These are phyloP conservation scores for Saccharum hybrid DNA, from an alignment of 202 grass and related monocot species.

Conservation along the genomic window DNA sequence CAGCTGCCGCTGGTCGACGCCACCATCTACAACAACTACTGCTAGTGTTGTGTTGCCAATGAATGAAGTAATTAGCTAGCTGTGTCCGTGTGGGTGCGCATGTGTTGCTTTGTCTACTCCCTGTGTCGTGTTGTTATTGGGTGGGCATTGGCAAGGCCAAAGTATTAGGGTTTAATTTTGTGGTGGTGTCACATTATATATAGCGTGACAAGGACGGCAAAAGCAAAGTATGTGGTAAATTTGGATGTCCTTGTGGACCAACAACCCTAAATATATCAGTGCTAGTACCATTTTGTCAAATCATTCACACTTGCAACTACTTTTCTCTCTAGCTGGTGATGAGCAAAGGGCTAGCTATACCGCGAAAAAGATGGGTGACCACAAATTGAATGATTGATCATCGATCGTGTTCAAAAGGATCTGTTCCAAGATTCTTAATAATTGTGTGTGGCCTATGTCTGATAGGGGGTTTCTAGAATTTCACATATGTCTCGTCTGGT, in stretches of 20 bases:
- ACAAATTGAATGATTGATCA: constrained; percentile 27
- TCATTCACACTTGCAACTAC: neutral
- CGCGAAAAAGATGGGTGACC: constrained; percentile 4
- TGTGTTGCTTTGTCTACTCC: neutral
- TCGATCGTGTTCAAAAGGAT: neutral
- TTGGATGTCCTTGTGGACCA: constrained; percentile 39
- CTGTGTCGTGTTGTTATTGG: constrained; percentile 31
- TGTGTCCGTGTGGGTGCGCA: neutral
- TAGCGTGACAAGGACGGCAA: constrained; percentile 40
- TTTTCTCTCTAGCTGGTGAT: constrained; percentile 1
- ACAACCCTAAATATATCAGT: neutral
- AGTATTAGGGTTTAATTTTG: neutral
- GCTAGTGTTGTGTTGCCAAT: neutral
- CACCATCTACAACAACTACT: constrained; percentile 45
- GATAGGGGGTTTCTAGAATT: constrained; percentile 31
- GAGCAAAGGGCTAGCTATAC: constrained; percentile 32
- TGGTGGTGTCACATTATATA: constrained; percentile 18
- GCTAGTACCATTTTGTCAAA: constrained; percentile 6
- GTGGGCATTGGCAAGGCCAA: constrained; percentile 28
- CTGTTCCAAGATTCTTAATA: neutral
- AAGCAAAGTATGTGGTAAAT: constrained; percentile 34
- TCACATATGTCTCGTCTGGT: neutral
- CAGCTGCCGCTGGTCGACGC: constrained; percentile 40
- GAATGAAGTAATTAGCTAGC: neutral
- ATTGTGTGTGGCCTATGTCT: neutral